These are phyloP conservation scores for Alternaria gansuensis DNA, from an alignment of 2,329 filamentous ascomycete species.

Conservation along the genomic window DNA sequence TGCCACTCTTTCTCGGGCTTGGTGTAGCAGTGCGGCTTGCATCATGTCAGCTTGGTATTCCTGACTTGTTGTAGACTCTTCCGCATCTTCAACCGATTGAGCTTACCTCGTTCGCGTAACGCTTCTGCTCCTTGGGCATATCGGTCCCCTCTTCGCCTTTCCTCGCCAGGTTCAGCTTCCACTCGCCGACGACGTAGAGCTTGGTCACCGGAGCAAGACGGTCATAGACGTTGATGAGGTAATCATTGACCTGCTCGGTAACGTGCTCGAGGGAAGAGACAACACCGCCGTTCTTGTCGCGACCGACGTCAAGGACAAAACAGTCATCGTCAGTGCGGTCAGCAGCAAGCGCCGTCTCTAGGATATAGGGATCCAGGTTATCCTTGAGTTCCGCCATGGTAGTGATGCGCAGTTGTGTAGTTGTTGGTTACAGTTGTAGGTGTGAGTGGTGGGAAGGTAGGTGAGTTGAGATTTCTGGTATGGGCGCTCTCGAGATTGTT, in stretches of 20 bases:
- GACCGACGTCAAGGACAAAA: constrained; percentile 33
- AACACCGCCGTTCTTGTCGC: constrained; percentile 14
- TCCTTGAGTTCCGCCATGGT: constrained; percentile 29
- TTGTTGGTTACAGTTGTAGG: constrained; percentile 3
- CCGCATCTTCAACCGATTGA: too few species aligned
- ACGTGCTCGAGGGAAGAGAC: constrained; percentile 27
- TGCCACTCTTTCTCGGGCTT: constrained; percentile 27
- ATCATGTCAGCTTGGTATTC: neutral
- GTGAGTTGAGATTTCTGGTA: neutral
- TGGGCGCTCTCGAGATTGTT: neutral
- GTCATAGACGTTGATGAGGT: constrained; percentile 14
- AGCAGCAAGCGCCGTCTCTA: constrained; percentile 20
- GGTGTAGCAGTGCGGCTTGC: constrained; percentile 1
- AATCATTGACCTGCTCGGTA: constrained; percentile 13
- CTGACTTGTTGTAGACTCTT: neutral
- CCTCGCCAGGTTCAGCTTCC: constrained; percentile 18
- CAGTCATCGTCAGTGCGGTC: constrained; percentile 23
- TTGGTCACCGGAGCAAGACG: constrained; percentile 23
- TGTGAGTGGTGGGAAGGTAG: neutral
- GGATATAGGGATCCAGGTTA: constrained; percentile 24
- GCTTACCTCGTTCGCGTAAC: neutral
- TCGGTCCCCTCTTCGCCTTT: neutral
- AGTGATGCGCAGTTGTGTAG: neutral
- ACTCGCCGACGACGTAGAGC: constrained; percentile 42
- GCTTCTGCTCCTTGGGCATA: neutral